Evolutionary conservation across 306 rosid genomes (phyloP), one percentile per base, ranked within the genome.

Genomic region (Lathyrus oleraceus): DNA sequence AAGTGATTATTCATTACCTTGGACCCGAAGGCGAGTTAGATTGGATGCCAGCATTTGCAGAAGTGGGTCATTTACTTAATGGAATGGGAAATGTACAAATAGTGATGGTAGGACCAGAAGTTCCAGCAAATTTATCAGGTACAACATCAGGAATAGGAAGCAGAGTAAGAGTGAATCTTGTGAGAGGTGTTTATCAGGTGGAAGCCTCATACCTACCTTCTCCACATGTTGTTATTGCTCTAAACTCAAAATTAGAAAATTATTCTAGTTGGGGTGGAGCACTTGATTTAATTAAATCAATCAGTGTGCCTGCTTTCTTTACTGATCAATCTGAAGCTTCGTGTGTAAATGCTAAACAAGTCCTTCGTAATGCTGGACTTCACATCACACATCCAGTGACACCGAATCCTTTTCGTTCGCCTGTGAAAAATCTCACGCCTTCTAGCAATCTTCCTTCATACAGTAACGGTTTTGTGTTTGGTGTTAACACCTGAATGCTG

Each of bases 21-120:
- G 92, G 87, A 14, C 89, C 87, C 61, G 86, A 87, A 76, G 89
- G 86, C 0, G 92, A 87, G 80, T 76, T 87, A 79, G 92, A 87
- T 70, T 87, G 92, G 92, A 75, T 87, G 84, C 81, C 86, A 11
- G 81, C 89, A 62, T 82, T 85, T 63, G 86, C 87, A 39, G 87
- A 87, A 69, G 81, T 87, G 17, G 86, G 89, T 20, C 89, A 87
- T 61, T 73, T 82, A 52, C 89, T 87, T 36, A 80, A 87, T 75
- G 86, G 89, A 59, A 74, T 78, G 47, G 92, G 92, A 13, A 84
- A 80, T 52, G 77, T 84, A 51, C 80, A 76, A 49, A 76, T 76
- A 68, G 80, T 69, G 75, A 76, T 76, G 75, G 80, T 76, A 49
- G 75, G 75, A 40, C 75, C 76, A 19, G 81, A 76, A 69, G 80